Conservation (phyloP, 1,284 basidiomycete species). For the Abortiporus biennis region DNA sequence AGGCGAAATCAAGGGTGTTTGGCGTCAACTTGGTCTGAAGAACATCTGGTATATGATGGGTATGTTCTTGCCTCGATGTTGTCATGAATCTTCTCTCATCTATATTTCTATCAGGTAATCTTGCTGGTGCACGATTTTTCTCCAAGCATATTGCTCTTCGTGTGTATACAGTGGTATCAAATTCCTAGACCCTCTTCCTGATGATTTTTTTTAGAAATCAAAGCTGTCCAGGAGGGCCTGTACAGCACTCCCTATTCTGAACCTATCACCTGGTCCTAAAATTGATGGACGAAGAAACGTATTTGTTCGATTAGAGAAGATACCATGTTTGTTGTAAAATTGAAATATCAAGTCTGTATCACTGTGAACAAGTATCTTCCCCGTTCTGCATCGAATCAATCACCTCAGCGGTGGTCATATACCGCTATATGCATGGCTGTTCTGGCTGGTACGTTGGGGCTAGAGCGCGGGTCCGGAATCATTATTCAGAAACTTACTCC, state of each 20-base stretch:
- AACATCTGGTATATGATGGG: conserved; percentile 56
- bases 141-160: conserved; percentile 57
- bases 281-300: no score
- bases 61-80: conserved; percentile 15
- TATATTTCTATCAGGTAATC: conserved; percentile 33
- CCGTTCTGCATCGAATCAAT: no score
- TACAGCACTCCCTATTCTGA: conserved; percentile 38
- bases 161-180: conserved; percentile 25
- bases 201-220: conserved; percentile 37
- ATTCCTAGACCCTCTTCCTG: not conserved
- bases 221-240: conserved; percentile 49
- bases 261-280: not conserved
- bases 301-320: no score
- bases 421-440: no score
- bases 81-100: conserved; percentile 1
- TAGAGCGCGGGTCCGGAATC: no score
- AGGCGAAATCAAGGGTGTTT: conserved; percentile 48
- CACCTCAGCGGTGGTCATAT: no score
- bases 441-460: no score
- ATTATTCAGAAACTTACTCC: no score
- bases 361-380: no score
- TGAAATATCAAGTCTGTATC: no score
- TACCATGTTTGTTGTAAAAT: no score
- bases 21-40: conserved; percentile 42
- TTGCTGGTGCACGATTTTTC: conserved; percentile 48